Percentiles rank a stretch among this genome's conserved stretches.
Conservation (phyloP, 257 asterid species). For the Scutellaria minor region DNA sequence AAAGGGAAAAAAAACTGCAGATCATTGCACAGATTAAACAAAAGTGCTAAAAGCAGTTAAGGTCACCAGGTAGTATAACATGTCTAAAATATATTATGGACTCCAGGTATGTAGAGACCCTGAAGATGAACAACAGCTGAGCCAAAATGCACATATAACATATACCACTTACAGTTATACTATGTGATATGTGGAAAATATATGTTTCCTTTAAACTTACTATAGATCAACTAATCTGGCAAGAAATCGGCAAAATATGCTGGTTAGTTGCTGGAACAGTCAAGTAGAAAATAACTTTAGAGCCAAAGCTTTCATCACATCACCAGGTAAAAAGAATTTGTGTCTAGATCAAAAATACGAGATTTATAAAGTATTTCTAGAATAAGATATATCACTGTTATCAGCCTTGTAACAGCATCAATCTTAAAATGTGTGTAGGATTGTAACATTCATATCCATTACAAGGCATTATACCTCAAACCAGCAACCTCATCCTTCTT, state of each 20-base stretch:
- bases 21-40: neutral
- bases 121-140: no score
- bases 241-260: neutral
- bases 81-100: neutral
- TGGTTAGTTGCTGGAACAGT: neutral
- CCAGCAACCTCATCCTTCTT: constrained; percentile 43
- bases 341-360: neutral
- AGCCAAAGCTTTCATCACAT: neutral
- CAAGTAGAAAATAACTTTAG: neutral
- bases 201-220: no score
- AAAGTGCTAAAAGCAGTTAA: neutral
- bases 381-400: neutral
- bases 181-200: no score
- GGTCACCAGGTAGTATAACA: neutral
- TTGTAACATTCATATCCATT: constrained; percentile 1
- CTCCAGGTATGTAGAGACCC: neutral
- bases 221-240: no score
- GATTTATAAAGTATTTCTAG: neutral
- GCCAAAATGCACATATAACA: no score
- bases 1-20: neutral
- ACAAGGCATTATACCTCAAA: constrained; percentile 52
- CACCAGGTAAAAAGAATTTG: constrained; percentile 3
- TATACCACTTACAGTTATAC: no score
- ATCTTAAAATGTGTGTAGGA: neutral
- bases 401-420: neutral